Base-by-base conservation (phyloP, 139 green algal species). In the Asterochloris sp. region DNA sequence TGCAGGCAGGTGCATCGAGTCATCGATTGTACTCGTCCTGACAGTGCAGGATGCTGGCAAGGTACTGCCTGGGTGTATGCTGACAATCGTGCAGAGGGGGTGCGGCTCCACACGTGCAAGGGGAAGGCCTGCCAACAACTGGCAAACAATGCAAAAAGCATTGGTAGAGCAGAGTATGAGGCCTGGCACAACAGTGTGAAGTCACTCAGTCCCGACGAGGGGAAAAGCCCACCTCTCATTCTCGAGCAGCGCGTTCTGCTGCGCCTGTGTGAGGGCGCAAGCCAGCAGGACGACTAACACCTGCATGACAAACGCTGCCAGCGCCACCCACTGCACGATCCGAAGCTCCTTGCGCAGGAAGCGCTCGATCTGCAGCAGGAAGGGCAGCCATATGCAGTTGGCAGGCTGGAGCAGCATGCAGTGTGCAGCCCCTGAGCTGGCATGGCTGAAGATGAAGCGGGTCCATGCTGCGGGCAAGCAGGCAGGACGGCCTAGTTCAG, bases 281-380 rank as follows among this genome's bases (percentile, higher is more conserved):
- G 83, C 83, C 62, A 86, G 63, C 21, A 64, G 23, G 23, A 86
- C 61, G 69, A 78, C 81, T 26, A 83, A 19, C 0, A 82, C 61
- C 67, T 87, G 84, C n/a, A 84, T 24, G 12, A 82, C 26, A n/a
- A 87, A 74, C 38, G 75, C 78, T 0, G 19, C 84, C 28, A 87
- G 23, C 16, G 75, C 84, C 67, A 87, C 75, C 84, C 84, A 87
- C 24, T 78, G 63, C 26, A 78, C 77, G 8, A 87, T 60, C 8
- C 29, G 61, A 60, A 87, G 63, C 15, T 79, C 69, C 27, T 69
- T 67, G 27, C 75, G 23, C 13, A 87, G 66, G 29, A 84, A 84
- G 2, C 29, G 24, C 77, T 83, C 28, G 14, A 86, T 86, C 83
- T 86, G 83, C 77, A 80, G 17, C 11, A 17, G 60, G 60, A 73